Evolutionary conservation across 1,284 basidiomycete species (phyloP).

Genomic region (Sanghuangporus weigelae): DNA sequence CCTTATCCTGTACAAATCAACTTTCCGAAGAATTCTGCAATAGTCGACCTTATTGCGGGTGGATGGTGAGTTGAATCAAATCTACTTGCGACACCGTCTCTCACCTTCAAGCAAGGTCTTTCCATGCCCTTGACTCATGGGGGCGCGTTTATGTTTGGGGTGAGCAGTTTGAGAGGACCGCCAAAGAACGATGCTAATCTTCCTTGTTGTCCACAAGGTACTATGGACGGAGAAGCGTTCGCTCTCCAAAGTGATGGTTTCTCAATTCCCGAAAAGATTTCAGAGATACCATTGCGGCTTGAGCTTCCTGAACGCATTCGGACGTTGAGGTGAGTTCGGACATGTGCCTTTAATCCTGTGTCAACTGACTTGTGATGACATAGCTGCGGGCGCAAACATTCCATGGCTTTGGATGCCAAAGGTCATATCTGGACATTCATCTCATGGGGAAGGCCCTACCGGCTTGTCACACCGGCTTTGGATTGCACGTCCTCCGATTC

Average conservation of each 20-base stretch:
- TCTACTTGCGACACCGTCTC: neutral
- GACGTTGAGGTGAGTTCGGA: slow-evolving; percentile 52
- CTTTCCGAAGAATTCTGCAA: slow-evolving; percentile 48
- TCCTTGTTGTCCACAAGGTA: slow-evolving; percentile 38
- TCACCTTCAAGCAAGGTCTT: slow-evolving; percentile 49
- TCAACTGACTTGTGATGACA: neutral
- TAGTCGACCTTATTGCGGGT: slow-evolving; percentile 71
- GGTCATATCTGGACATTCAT: slow-evolving; percentile 65
- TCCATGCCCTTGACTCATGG: slow-evolving; percentile 71
- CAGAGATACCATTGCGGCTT: slow-evolving; percentile 50
- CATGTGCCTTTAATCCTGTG: slow-evolving; percentile 14
- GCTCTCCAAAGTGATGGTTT: slow-evolving; percentile 50
- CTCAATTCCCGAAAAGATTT: slow-evolving; percentile 44
- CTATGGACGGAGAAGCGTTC: slow-evolving; percentile 46
- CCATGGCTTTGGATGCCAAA: slow-evolving; percentile 55
- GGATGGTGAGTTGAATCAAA: slow-evolving; percentile 57
- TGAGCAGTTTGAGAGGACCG: slow-evolving; percentile 28
- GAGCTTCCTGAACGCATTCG: slow-evolving; percentile 51
- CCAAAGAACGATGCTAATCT: neutral
- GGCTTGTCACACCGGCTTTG: slow-evolving; percentile 46
- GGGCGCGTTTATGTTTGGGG: slow-evolving; percentile 84
- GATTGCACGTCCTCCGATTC: slow-evolving; percentile 39
- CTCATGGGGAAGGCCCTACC: slow-evolving; percentile 71
- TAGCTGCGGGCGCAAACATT: slow-evolving; percentile 72
- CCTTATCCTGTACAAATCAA: slow-evolving; percentile 58